phyloP scores from a whole-genome alignment of 192 early-diverging fungal species.

The Kappamyces sp. region DNA sequence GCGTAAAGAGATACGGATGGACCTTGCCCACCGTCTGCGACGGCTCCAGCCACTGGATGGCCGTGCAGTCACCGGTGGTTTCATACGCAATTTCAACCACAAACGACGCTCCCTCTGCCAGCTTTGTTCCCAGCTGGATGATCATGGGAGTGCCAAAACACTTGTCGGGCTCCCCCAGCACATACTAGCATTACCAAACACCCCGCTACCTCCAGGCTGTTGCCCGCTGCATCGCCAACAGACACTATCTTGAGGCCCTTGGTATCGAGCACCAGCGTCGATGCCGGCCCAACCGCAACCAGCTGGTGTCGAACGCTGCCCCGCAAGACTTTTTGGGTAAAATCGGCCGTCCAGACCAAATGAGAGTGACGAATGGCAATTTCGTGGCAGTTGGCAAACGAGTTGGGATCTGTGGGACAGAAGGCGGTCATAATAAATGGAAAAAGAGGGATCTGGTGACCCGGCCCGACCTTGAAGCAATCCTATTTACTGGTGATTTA shows the following conservation, averaged over 20 bases:
- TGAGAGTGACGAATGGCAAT: constrained; percentile 70
- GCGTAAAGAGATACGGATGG: constrained; percentile 94
- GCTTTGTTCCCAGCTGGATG: constrained; percentile 45
- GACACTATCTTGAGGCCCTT: background rate
- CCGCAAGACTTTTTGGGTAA: constrained; percentile 58
- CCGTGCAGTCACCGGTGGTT: constrained; percentile 77
- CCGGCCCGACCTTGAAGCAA: background rate
- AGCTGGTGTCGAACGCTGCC: constrained; percentile 64
- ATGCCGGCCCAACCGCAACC: constrained; percentile 17
- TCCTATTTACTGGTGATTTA: background rate
- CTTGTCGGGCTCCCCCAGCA: constrained; percentile 48
- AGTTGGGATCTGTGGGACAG: constrained; percentile 87
- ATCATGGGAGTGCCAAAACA: constrained; percentile 70
- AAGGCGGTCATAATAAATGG: constrained; percentile 3
- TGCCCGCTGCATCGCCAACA: background rate
- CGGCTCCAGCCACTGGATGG: constrained; percentile 86
- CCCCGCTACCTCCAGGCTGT: background rate
- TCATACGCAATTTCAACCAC: constrained; percentile 58
- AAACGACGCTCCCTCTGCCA: constrained; percentile 26
- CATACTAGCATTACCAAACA: constrained; percentile 29
- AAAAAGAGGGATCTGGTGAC: too few relatives aligned
- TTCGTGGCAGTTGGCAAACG: constrained; percentile 72
- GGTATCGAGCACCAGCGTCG: constrained; percentile 10
- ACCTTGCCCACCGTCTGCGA: constrained; percentile 90
- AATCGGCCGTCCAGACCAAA: constrained; percentile 72